Conservation (phyloP, 2,329 filamentous ascomycete species). For the Leptosphaerulina australis region DNA sequence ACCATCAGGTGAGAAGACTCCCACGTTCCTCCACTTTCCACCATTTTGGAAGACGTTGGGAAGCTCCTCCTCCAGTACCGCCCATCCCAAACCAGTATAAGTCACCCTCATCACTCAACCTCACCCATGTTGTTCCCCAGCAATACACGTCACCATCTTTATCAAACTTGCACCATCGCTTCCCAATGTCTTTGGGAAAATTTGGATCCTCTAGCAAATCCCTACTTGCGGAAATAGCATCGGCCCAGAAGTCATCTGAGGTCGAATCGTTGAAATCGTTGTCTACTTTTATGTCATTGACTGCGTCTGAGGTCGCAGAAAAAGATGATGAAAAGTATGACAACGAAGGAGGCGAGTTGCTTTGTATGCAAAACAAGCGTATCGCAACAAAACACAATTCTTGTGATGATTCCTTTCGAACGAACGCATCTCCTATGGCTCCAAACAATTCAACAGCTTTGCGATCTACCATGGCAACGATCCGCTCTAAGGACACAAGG, state of each 20-base stretch:
- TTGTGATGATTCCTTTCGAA: not conserved
- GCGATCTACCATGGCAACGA: not conserved
- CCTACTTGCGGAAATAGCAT: conserved; percentile 3
- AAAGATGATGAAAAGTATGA: not conserved
- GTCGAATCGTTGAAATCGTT: not conserved
- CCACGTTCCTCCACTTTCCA: conserved; percentile 41
- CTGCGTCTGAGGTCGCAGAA: not conserved
- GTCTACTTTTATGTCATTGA: not conserved
- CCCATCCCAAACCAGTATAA: conserved; percentile 32
- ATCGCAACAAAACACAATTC: not conserved
- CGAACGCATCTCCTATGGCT: not conserved
- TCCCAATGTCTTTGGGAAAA: not conserved
- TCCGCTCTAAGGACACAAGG: not conserved
- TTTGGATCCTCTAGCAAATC: not conserved
- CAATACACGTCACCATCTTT: not conserved
- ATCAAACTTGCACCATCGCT: not conserved
- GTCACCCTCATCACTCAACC: conserved; percentile 24
- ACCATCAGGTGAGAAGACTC: conserved; percentile 44
- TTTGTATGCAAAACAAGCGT: not conserved
- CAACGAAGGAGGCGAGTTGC: not conserved
- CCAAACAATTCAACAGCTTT: not conserved
- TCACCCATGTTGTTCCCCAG: not conserved
- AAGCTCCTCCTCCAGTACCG: conserved; percentile 33
- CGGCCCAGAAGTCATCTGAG: not conserved
- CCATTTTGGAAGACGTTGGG: conserved; percentile 23